Evolutionary conservation across 352 stramenopile species (phyloP).

Genomic region (Phytopythium chamaehyphon): DNA sequence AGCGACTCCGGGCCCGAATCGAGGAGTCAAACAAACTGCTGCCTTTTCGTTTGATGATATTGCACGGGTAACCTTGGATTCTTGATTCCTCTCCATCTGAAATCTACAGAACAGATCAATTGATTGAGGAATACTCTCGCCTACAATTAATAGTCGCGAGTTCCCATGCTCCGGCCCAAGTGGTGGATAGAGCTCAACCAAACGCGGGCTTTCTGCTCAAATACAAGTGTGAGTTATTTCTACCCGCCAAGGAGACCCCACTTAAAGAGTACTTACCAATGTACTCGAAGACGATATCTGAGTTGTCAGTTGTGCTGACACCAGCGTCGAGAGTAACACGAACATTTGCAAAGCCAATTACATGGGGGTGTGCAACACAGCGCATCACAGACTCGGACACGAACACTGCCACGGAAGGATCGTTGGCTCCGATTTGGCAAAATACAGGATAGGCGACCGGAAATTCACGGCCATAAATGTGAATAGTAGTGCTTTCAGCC

Average conservation of each 20-base stretch:
- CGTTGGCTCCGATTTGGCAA: slow-evolving; percentile 26
- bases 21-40: slow-evolving; percentile 19
- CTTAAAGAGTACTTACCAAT: slow-evolving; percentile 20
- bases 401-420: slow-evolving; percentile 7
- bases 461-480: slow-evolving; percentile 32
- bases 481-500: slow-evolving; percentile 13
- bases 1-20: slow-evolving; percentile 12
- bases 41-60: slow-evolving; percentile 17
- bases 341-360: slow-evolving; percentile 7
- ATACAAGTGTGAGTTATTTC: too few relatives aligned
- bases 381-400: slow-evolving; percentile 19
- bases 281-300: slow-evolving; percentile 23
- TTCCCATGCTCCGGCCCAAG: slow-evolving; percentile 25
- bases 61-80: slow-evolving; percentile 7
- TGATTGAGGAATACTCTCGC: slow-evolving; percentile 17
- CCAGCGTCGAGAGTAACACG: slow-evolving; percentile 8
- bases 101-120: slow-evolving; percentile 17
- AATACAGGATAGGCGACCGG: slow-evolving; percentile 13
- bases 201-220: slow-evolving; percentile 17
- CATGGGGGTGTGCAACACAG: slow-evolving; percentile 21
- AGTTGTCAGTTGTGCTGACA: neutral
- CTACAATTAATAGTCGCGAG: slow-evolving; percentile 26
- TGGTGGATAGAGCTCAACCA: slow-evolving; percentile 23
- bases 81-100: neutral
- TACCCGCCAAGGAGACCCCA: too few relatives aligned